Evolutionary conservation across 495 filamentous ascomycete genomes (phyloP), one percentile per base, ranked within the genome.

Genomic region (Penicillium odoratum): DNA sequence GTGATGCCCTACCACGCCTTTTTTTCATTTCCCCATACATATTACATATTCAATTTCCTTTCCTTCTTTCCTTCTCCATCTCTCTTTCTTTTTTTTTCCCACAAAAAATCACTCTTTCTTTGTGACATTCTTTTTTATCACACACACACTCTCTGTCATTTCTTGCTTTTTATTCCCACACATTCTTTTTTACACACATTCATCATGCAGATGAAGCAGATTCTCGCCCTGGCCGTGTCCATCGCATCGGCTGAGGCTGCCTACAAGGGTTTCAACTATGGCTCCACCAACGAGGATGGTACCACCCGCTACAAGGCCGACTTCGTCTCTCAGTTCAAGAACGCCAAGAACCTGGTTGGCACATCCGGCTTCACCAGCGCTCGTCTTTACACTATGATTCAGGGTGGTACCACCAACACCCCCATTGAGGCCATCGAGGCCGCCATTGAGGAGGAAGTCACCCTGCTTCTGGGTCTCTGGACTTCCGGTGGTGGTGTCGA

Each of bases 261-360:
- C 58, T 78, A 70, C 63, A 79, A 88, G 62, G 92, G 92, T 59
- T 95, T 96, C 83, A 95, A 94, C 81, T 90, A 92, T 65, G 91
- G 89, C 65, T 71, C 83, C 28, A 83, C 80, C 64, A 73, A 80
- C 72, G 81, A 72, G 33, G 84, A 88, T 64, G 84, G 86, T 56
- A 79, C 79, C 51, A 65, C 78, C 69, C 90, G 88, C 67, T 53
- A 62, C 34, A 82, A 89, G 70, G 66, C 80, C 21, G 85, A 92
- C 69, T 96, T 85, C 75, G 77, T 88, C 69, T 66, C 73, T 29
- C 81, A 88, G 62, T 97, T 94, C 81, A 78, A 75, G 8, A 80
- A 80, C 15, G 88, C 92, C 53, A 83, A 89, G 70, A 74, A 75
- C 53, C 83, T 96, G 31, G 77, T 81, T 34, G 87, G 85, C 56